Evolutionary conservation across 768 basidiomycete genomes (phyloP).

Genomic region (Suillus hirtellus): DNA sequence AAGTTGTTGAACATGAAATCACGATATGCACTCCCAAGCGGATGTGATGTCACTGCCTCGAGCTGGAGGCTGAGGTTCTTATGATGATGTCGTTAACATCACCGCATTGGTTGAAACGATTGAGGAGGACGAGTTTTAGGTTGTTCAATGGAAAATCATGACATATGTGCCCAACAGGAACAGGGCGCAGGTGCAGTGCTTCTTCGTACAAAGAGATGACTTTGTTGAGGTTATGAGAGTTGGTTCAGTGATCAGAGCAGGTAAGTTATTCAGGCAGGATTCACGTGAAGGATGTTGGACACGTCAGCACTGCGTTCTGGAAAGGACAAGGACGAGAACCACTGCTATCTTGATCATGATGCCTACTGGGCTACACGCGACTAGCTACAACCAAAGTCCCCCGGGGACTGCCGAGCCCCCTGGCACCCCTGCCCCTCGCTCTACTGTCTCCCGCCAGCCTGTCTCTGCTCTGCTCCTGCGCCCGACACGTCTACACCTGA

Average conservation of each 20-base stretch:
- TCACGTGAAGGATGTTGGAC: background rate
- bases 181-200: background rate
- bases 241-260: background rate
- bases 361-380: too few species aligned
- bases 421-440: too few species aligned
- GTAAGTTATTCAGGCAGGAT: background rate
- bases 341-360: too few species aligned
- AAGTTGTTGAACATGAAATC: background rate
- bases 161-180: background rate
- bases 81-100: background rate
- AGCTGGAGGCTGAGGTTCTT: background rate
- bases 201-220: background rate
- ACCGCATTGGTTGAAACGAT: background rate
- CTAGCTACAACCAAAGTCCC: too few species aligned
- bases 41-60: background rate
- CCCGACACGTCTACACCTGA: too few species aligned
- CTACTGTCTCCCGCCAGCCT: too few species aligned
- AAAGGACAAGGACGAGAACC: too few species aligned
- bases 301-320: too few species aligned
- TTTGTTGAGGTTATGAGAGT: background rate
- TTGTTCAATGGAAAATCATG: background rate
- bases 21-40: background rate
- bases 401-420: too few species aligned
- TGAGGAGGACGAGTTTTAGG: background rate
- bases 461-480: too few species aligned